Percentiles rank a stretch among this genome's conserved stretches.
Conservation (phyloP, 169 alveolate species). For the Eimeria praecox region DNA sequence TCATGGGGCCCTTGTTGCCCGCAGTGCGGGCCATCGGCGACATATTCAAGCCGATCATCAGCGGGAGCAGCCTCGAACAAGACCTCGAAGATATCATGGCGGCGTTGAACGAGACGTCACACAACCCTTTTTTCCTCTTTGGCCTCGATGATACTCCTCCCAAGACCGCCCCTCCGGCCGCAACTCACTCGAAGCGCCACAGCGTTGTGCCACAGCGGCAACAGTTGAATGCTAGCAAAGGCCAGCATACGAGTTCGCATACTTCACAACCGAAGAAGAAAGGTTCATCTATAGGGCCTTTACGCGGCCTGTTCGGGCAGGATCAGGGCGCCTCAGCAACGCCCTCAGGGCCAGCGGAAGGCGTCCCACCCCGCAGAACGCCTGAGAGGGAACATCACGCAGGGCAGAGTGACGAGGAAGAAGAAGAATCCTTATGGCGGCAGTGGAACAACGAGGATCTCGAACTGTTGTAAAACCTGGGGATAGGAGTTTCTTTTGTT, state of each 20-base stretch:
- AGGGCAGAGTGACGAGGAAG: not conserved
- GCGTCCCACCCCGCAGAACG: not conserved
- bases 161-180: not conserved
- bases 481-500: not conserved
- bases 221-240: not conserved
- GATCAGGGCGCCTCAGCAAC: not conserved
- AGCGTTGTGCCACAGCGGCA: constrained; percentile 2
- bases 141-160: constrained; percentile 9
- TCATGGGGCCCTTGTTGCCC: not conserved
- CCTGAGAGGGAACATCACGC: not conserved
- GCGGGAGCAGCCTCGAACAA: not conserved
- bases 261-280: not conserved
- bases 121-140: constrained; percentile 1
- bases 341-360: not conserved
- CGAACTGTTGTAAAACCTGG: not conserved
- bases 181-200: not conserved
- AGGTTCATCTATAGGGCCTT: not conserved
- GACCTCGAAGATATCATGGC: not conserved
- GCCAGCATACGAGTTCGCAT: not conserved
- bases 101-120: constrained; percentile 12
- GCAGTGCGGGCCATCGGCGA: not conserved
- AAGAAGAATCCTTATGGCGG: not conserved
- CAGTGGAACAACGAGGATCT: not conserved
- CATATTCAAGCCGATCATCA: not conserved
- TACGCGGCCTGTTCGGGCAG: not conserved